These are phyloP conservation scores for Dothideomycetidae sp. DNA, from an alignment of 2,329 filamentous ascomycete genomes.

Conservation along the genomic window DNA sequence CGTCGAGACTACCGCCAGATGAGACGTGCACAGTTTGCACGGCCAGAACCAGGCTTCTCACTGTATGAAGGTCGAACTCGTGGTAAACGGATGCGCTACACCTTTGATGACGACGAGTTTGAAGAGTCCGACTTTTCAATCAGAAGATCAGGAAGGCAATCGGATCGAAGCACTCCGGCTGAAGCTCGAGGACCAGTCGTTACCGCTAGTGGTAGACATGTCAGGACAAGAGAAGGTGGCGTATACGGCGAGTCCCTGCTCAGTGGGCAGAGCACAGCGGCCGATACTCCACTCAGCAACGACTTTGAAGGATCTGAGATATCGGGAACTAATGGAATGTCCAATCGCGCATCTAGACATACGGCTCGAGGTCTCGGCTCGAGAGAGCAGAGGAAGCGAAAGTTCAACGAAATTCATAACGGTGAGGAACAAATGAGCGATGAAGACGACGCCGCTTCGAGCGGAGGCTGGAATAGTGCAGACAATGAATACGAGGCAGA, in stretches of 20 bases:
- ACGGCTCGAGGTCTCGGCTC: slow-evolving; percentile 17
- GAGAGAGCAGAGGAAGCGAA: slow-evolving; percentile 29
- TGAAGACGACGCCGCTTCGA: slow-evolving; percentile 45
- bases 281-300: slow-evolving; percentile 29
- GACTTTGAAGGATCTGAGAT: slow-evolving; percentile 22
- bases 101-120: slow-evolving; percentile 64
- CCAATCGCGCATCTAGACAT: slow-evolving; percentile 26
- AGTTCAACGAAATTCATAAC: slow-evolving; percentile 41
- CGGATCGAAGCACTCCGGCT: slow-evolving; percentile 52
- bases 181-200: slow-evolving; percentile 50
- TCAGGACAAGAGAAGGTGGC: slow-evolving; percentile 50
- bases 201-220: slow-evolving; percentile 78
- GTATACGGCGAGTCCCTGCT: slow-evolving; percentile 50
- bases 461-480: slow-evolving; percentile 20
- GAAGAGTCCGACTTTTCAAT: slow-evolving; percentile 55
- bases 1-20: slow-evolving; percentile 80
- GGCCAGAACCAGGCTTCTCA: slow-evolving; percentile 79
- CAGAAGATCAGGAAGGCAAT: slow-evolving; percentile 51
- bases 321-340: slow-evolving; percentile 20
- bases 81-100: slow-evolving; percentile 93
- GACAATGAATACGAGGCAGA: slow-evolving; percentile 56
- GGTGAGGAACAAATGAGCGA: slow-evolving; percentile 52
- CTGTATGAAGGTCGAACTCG: slow-evolving; percentile 92
- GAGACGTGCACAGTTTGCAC: slow-evolving; percentile 73
- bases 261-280: slow-evolving; percentile 36